Percentiles rank a stretch among this genome's conserved stretches.
Conservation (phyloP, 176 grass and related monocot genomes). For the Cenchrus fungigraminus region DNA sequence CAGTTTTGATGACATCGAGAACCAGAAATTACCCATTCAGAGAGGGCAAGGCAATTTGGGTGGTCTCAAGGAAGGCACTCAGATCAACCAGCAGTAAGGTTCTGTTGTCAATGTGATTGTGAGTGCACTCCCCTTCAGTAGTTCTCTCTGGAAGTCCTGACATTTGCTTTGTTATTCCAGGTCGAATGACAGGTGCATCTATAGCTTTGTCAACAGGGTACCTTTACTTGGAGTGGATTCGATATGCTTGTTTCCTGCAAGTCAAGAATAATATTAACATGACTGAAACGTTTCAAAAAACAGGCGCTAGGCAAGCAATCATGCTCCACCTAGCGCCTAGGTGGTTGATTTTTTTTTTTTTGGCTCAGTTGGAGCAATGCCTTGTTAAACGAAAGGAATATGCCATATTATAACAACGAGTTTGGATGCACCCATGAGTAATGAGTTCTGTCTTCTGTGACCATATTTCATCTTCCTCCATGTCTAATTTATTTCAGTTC, state of each 20-base stretch:
- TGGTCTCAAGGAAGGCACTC: conserved; percentile 48
- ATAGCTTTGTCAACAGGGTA: conserved; percentile 54
- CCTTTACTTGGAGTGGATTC: conserved; percentile 71
- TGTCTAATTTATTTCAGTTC: background rate
- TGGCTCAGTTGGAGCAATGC: background rate
- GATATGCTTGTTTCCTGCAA: conserved; percentile 69
- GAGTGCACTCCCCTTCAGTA: conserved; percentile 6
- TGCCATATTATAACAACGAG: background rate
- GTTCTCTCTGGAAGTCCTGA: conserved; percentile 29
- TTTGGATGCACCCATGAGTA: background rate
- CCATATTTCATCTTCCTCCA: background rate
- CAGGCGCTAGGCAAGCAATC: background rate
- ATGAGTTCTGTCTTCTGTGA: background rate
- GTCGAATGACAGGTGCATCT: conserved; percentile 27
- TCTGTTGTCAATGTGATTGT: background rate
- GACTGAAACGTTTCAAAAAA: background rate
- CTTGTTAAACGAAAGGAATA: background rate
- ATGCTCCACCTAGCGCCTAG: background rate
- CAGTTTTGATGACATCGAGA: conserved; percentile 2
- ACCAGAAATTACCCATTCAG: conserved; percentile 70
- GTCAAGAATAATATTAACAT: conserved; percentile 19
- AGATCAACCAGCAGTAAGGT: conserved; percentile 58
- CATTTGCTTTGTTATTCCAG: conserved; percentile 28
- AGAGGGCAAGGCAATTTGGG: conserved; percentile 67
- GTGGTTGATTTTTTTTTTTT: background rate